Evolutionary conservation across 2,329 filamentous ascomycete genomes (phyloP).

Genomic region (Colletotrichum nymphaeae): DNA sequence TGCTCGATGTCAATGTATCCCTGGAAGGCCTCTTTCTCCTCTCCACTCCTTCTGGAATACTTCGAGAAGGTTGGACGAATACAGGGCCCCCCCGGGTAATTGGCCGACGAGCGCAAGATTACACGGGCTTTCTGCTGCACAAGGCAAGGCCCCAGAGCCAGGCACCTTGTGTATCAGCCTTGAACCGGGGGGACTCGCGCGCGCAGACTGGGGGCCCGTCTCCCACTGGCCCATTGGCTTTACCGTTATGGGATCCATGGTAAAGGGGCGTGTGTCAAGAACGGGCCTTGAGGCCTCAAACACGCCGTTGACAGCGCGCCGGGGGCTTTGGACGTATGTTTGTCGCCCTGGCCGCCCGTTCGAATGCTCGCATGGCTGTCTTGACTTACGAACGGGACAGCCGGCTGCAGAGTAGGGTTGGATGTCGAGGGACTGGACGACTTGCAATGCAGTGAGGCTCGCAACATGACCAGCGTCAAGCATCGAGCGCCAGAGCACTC

Average conservation of each 20-base stretch:
- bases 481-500: slow-evolving; percentile 14
- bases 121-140: slow-evolving; percentile 32
- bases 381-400: slow-evolving; percentile 14
- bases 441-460: background rate
- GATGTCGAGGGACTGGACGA: background rate
- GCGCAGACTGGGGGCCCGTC: background rate
- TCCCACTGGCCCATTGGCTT: background rate
- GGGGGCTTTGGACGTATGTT: slow-evolving; percentile 3
- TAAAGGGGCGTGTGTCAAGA: background rate
- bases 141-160: slow-evolving; percentile 14
- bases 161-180: slow-evolving; percentile 32
- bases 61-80: slow-evolving; percentile 33
- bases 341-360: slow-evolving; percentile 30
- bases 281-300: background rate
- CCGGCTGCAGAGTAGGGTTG: background rate
- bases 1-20: slow-evolving; percentile 22
- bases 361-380: slow-evolving; percentile 21
- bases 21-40: slow-evolving; percentile 8
- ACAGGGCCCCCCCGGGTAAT: slow-evolving; percentile 24
- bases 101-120: slow-evolving; percentile 25
- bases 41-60: slow-evolving; percentile 27
- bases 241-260: background rate
- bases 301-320: background rate
- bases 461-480: slow-evolving; percentile 14
- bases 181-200: slow-evolving; percentile 18